Conservation (phyloP, 2,329 filamentous ascomycete genomes). For the Penicillium brevicompactum region DNA sequence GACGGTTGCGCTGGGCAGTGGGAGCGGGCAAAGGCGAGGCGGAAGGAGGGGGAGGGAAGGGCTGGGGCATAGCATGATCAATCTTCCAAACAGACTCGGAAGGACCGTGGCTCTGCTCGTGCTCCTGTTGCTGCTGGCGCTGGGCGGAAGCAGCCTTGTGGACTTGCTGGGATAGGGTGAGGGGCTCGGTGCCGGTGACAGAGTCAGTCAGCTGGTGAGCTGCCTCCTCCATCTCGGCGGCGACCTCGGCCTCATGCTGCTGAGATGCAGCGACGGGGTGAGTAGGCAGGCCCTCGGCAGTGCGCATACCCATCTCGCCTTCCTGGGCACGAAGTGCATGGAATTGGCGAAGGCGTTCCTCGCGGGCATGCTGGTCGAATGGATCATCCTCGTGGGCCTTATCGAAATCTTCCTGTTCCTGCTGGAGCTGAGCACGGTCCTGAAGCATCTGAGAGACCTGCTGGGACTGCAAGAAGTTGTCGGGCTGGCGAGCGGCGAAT, state of each 20-base stretch:
- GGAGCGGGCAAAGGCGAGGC: conserved; percentile 84
- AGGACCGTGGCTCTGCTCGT: conserved; percentile 44
- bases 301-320: conserved; percentile 52
- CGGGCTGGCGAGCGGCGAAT: conserved; percentile 48
- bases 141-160: conserved; percentile 66
- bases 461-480: conserved; percentile 53
- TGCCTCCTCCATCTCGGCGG: conserved; percentile 22
- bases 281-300: conserved; percentile 44
- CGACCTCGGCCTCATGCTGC: conserved; percentile 28
- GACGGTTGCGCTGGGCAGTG: conserved; percentile 79
- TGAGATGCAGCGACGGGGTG: conserved; percentile 39
- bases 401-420: conserved; percentile 62
- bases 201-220: conserved; percentile 24
- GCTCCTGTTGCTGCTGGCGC: conserved; percentile 35
- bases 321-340: conserved; percentile 74
- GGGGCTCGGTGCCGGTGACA: conserved; percentile 45
- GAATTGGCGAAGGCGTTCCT: conserved; percentile 80
- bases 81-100: conserved; percentile 61
- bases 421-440: conserved; percentile 61
- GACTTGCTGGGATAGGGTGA: conserved; percentile 81
- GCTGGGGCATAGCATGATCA: conserved; percentile 66
- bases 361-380: conserved; percentile 54
- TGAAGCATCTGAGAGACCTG: conserved; percentile 64
- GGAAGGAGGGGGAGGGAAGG: conserved; percentile 71
- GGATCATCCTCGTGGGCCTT: conserved; percentile 45